These are phyloP conservation scores for Beauveria sp. DNA, from an alignment of 2,329 filamentous ascomycete species.

Conservation along the genomic window DNA sequence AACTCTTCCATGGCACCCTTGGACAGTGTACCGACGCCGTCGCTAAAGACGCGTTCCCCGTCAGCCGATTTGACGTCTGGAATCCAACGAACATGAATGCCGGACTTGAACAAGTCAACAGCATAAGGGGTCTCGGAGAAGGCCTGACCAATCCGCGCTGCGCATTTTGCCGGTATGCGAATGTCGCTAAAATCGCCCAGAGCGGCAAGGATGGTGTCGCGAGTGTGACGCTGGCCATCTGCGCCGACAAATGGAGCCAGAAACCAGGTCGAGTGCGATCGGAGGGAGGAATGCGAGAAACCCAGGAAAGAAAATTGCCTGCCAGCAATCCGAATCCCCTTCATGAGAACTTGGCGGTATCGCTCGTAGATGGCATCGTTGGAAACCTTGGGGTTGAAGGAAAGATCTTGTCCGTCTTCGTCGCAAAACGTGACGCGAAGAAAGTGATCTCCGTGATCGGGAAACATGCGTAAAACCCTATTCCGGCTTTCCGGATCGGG, in stretches of 20 bases:
- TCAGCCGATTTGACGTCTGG: conserved; percentile 43
- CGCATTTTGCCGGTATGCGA: conserved; percentile 45
- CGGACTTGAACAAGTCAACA: conserved; percentile 38
- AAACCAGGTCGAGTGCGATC: conserved; percentile 64
- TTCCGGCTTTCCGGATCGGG: conserved; percentile 63
- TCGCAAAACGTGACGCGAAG: conserved; percentile 66
- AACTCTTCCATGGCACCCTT: conserved; percentile 48
- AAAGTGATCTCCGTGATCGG: conserved; percentile 53
- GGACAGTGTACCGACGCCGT: conserved; percentile 73
- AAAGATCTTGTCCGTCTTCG: conserved; percentile 59
- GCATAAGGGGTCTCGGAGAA: conserved; percentile 69
- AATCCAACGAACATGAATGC: conserved; percentile 29
- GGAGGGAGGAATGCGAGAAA: conserved; percentile 71
- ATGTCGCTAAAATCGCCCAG: conserved; percentile 46
- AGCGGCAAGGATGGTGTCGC: conserved; percentile 34
- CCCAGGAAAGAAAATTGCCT: conserved; percentile 60
- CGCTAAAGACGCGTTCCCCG: conserved; percentile 59
- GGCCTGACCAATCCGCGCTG: conserved; percentile 55
- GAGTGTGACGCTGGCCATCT: conserved; percentile 24
- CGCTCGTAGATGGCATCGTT: conserved; percentile 44
- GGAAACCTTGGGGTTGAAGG: conserved; percentile 42
- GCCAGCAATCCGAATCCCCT: conserved; percentile 57
- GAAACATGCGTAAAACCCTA: conserved; percentile 59
- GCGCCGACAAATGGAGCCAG: conserved; percentile 37
- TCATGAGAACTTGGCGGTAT: conserved; percentile 51